Evolutionary conservation across 768 basidiomycete genomes (phyloP), one percentile per base, ranked within the genome.

Genomic region (Clitopilus passeckerianus): DNA sequence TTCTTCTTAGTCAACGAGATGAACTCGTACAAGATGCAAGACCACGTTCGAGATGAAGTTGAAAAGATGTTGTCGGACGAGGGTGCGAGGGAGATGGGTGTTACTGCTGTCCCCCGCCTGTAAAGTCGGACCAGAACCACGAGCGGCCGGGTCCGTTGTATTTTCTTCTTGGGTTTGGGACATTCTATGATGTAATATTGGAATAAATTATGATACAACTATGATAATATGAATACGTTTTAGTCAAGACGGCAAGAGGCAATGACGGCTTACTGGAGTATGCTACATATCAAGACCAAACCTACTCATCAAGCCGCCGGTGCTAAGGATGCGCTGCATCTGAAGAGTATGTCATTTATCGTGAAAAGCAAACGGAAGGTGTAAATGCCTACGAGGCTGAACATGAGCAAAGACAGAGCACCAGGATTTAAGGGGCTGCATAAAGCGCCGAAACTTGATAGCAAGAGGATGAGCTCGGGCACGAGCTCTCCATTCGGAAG

Each of bases 1-100:
- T 27, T 23, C 10, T 27, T 34, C 22, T 53, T 53, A 71, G 71
- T 72, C 56, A 70, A 69, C 53, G 70, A 72, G 61, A 72, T 72
- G 71, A 71, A 72, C 54, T 62, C 65, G 34, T 72, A 71, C 60
- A 67, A 63, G 53, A 72, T 72, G 71, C 69, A 71, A 35, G 57
- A 69, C 30, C 37, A 56, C 30, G 27, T 54, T 34, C 34, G 54
- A 15, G 55, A 34, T 20, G 55, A 56, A 20, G 52, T 41, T 57
- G 24, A 35, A 23, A 12, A 20, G 18, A 37, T 33, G 58, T 23
- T 20, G 30, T n/a, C 22, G 12, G 53, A 34, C 14, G 33, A 57
- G 8, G 56, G 34, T 18, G 56, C 46, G 10, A n/a, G 12, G 10
- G 18, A 50, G 46, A 50, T 50, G 46, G 46, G 46, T 22, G 46